These are phyloP conservation scores for Trichophyton rubrum DNA, from an alignment of 2,329 filamentous ascomycete species.

Conservation along the genomic window DNA sequence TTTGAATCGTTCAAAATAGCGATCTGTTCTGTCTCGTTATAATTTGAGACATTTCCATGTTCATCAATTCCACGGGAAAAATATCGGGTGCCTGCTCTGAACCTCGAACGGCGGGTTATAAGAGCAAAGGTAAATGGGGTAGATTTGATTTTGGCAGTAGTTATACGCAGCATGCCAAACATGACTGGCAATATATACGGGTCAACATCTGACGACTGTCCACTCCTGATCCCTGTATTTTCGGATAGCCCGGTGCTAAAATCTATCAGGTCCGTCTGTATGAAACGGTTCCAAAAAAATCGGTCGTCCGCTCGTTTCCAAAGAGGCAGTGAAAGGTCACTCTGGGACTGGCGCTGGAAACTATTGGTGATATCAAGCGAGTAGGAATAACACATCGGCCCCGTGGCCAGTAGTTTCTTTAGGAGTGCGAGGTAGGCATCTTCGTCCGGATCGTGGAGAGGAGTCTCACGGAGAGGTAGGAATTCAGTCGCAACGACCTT, in stretches of 20 bases:
- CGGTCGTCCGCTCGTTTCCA: slow-evolving; percentile 92
- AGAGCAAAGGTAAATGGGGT: slow-evolving; percentile 73
- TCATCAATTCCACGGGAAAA: slow-evolving; percentile 92
- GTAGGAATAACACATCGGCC: slow-evolving; percentile 97
- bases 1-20: slow-evolving; percentile 75
- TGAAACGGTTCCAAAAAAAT: slow-evolving; percentile 97
- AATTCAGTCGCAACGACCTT: slow-evolving; percentile 85
- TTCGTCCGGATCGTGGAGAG: slow-evolving; percentile 84
- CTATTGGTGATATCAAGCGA: slow-evolving; percentile 92
- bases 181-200: slow-evolving; percentile 92
- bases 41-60: slow-evolving; percentile 90
- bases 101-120: slow-evolving; percentile 77
- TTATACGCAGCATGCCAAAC: slow-evolving; percentile 90
- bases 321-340: slow-evolving; percentile 57
- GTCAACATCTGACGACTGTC: slow-evolving; percentile 62
- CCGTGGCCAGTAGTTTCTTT: slow-evolving; percentile 66
- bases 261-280: slow-evolving; percentile 82
- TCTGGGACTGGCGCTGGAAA: slow-evolving; percentile 82
- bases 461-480: slow-evolving; percentile 81
- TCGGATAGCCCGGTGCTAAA: slow-evolving; percentile 53
- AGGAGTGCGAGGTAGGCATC: slow-evolving; percentile 78
- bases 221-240: slow-evolving; percentile 34
- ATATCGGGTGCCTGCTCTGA: slow-evolving; percentile 83
- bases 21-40: slow-evolving; percentile 95
- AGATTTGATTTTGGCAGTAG: slow-evolving; percentile 70